These are phyloP conservation scores for Curvularia sp. DNA, from an alignment of 2,329 filamentous ascomycete genomes.

Conservation along the genomic window DNA sequence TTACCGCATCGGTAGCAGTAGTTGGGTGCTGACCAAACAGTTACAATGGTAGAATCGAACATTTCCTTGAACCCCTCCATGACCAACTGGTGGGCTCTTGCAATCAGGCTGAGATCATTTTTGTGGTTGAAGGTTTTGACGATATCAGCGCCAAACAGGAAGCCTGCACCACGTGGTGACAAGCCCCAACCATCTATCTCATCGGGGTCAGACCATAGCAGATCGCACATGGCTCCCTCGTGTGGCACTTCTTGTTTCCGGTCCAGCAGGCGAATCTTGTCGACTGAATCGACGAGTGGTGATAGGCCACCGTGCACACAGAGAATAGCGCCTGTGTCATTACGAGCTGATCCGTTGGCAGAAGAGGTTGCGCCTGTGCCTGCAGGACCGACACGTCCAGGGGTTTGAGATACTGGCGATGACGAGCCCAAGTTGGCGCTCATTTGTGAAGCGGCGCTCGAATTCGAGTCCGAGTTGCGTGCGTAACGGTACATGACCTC, in stretches of 20 bases:
- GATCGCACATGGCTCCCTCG: conserved; percentile 98
- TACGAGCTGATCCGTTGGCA: conserved; percentile 63
- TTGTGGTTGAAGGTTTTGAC: conserved; percentile 93
- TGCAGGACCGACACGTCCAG: conserved; percentile 70
- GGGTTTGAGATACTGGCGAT: conserved; percentile 48
- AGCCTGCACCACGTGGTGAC: conserved; percentile 91
- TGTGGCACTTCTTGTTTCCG: conserved; percentile 96
- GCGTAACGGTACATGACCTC: conserved; percentile 77
- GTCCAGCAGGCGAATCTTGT: conserved; percentile 94
- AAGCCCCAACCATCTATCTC: conserved; percentile 98
- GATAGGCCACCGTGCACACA: conserved; percentile 95
- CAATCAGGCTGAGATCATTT: conserved; percentile 91
- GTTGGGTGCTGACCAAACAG: conserved; percentile 89
- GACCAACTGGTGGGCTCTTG: conserved; percentile 93
- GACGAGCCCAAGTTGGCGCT: conserved; percentile 46
- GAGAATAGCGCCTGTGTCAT: conserved; percentile 72
- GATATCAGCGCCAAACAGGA: conserved; percentile 93
- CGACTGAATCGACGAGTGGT: conserved; percentile 88
- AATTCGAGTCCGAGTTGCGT: conserved; percentile 54
- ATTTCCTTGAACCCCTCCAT: conserved; percentile 99
- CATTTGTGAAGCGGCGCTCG: conserved; percentile 39
- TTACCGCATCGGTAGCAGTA: conserved; percentile 64
- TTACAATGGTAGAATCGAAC: conserved; percentile 89
- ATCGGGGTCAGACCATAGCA: conserved; percentile 97
- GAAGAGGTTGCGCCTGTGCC: conserved; percentile 79